Evolutionary conservation across 805 yeast species (phyloP), one percentile per base, ranked within the genome.

Genomic region (Kuraishia borneana): DNA sequence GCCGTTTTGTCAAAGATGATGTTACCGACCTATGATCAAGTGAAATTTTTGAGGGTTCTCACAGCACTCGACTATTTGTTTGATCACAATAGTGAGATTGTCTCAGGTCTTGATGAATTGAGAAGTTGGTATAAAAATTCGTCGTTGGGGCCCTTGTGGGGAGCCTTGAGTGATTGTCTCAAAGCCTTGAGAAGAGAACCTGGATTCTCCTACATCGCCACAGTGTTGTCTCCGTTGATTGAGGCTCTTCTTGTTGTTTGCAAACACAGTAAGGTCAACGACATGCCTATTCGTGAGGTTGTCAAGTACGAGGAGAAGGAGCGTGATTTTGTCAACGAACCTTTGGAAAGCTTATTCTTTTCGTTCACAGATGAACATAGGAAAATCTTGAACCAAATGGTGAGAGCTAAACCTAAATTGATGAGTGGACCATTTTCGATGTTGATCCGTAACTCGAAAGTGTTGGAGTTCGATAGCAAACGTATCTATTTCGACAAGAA

Each of bases 221-320:
- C 94, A 1, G 79, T 83, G 1, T 57, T 88, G 18, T 61, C 89
- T 18, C 96, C 97, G 0, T 56, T 87, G 40, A 84, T 89, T 40
- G 98, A 89, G 52, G 77, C 95, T 0, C 63, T 92, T 37, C 85
- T 92, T 94, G 95, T 89, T 33, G 92, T 92, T n/a, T 87, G 95
- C 57, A 88, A 88, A 48, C 94, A 83, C 48, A 73, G 84, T 44
- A 70, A 70, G 40, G 77, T 74, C 27, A 70, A 67, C 46, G 79
- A 71, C 34, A 56, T 67, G 37, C 77, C 63, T 41, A 60, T 65
- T 6, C 68, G 71, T 37, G 83, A 74, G 37, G 54, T 63, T 21
- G 45, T 69, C 38, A 77, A 73, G 46, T 81, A 70, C 48, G 84
- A 81, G 43, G 76, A 68, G 13, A 69, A 63, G 37, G 68, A 69